A percentile compares a stretch with the other conserved stretches of the same genome.
Conservation (phyloP, 305 asterid genomes). For the Withania somnifera region DNA sequence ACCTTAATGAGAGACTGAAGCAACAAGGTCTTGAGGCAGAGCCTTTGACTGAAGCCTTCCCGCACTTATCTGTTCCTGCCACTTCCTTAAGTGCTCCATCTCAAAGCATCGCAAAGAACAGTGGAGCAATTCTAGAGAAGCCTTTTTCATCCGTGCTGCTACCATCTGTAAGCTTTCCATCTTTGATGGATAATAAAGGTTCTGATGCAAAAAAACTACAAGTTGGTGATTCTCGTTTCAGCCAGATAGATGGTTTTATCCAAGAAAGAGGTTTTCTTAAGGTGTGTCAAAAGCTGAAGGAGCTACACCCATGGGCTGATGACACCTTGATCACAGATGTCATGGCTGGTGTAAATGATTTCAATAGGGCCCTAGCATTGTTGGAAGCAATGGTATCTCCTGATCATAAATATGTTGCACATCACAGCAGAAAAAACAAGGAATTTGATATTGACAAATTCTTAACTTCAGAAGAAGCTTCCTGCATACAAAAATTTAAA, state of each 20-base stretch:
- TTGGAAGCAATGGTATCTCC: constrained; percentile 38
- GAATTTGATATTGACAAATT: too few relatives aligned
- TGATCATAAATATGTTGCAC: background rate
- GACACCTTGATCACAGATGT: constrained; percentile 65
- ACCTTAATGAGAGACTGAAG: constrained; percentile 45
- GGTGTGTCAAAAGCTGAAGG: constrained; percentile 29
- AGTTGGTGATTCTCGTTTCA: constrained; percentile 6
- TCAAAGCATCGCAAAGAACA: constrained; percentile 8
- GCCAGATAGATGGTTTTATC: background rate
- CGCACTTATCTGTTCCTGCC: constrained; percentile 28
- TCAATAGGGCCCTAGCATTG: constrained; percentile 35
- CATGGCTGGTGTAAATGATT: constrained; percentile 44
- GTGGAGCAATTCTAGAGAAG: constrained; percentile 17
- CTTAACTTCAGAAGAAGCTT: background rate
- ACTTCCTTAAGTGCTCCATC: constrained; percentile 1
- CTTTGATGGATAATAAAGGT: constrained; percentile 7
- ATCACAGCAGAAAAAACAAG: background rate
- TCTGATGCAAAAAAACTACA: constrained; percentile 7
- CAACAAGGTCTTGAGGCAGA: constrained; percentile 26
- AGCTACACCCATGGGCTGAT: constrained; percentile 55
- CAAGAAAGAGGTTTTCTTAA: background rate
- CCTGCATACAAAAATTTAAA: constrained; percentile 5
- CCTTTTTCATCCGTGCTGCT: constrained; percentile 49
- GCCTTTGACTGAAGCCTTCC: constrained; percentile 45
- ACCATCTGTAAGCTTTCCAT: constrained; percentile 27